Conservation (phyloP, 1,284 basidiomycete genomes). For the Phylloboletellus chloephorus region DNA sequence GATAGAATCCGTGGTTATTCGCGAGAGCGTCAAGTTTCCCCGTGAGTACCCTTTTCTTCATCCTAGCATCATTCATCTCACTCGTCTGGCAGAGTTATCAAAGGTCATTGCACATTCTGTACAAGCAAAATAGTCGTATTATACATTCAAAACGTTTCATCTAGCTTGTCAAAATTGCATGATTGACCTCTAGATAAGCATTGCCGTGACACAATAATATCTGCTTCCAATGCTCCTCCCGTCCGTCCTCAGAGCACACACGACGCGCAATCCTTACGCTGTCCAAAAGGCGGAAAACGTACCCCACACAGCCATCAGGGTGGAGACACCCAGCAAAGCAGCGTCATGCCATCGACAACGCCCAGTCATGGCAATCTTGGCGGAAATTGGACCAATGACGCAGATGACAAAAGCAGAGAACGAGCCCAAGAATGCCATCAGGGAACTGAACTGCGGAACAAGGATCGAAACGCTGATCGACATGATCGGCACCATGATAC, state of each 20-base stretch:
- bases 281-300: conserved; percentile 64
- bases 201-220: background rate
- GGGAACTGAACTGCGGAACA: conserved; percentile 80
- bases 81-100: conserved; percentile 57
- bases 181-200: background rate
- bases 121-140: conserved; percentile 32
- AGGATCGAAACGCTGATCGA: conserved; percentile 70
- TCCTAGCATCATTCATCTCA: conserved; percentile 3
- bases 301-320: conserved; percentile 72
- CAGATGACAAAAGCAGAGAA: conserved; percentile 84
- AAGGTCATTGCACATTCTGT: conserved; percentile 78
- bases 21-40: conserved; percentile 83
- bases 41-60: conserved; percentile 53
- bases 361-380: conserved; percentile 53
- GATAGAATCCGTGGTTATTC: conserved; percentile 89
- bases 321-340: conserved; percentile 49
- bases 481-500: conserved; percentile 53
- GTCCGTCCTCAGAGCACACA: background rate
- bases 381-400: conserved; percentile 72
- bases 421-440: conserved; percentile 89
- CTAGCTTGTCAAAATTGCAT: conserved; percentile 6
- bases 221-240: background rate
- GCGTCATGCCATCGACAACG: conserved; percentile 50
- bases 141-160: background rate
- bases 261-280: conserved; percentile 15